Evolutionary conservation across 495 filamentous ascomycete species (phyloP).

Genomic region (Delitschia confertaspora): DNA sequence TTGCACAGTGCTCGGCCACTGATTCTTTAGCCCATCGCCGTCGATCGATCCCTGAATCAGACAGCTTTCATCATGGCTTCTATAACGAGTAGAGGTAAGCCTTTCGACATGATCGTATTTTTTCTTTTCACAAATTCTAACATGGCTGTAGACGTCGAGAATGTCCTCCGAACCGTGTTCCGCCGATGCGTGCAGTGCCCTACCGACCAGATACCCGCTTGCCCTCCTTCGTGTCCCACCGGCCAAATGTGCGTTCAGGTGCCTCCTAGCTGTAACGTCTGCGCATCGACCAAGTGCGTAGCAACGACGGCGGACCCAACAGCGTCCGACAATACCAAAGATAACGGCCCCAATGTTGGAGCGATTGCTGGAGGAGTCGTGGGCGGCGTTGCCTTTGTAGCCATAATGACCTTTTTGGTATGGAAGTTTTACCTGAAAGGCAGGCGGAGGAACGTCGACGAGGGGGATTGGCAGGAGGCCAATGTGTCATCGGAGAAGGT

Average conservation of each 20-base stretch:
- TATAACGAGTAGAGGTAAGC: constrained; percentile 13
- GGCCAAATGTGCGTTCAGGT: constrained; percentile 49
- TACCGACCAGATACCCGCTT: constrained; percentile 24
- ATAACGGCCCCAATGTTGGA: constrained; percentile 54
- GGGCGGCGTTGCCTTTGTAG: constrained; percentile 62
- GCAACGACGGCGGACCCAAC: constrained; percentile 28
- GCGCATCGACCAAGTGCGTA: constrained; percentile 55
- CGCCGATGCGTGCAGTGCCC: constrained; percentile 35
- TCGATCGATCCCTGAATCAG: neutral
- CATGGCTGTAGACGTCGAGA: constrained; percentile 23
- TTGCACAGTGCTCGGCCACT: neutral
- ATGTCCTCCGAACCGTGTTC: constrained; percentile 32
- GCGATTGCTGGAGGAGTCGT: constrained; percentile 81
- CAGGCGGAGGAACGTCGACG: constrained; percentile 52
- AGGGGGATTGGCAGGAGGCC: constrained; percentile 48
- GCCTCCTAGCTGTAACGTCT: constrained; percentile 46
- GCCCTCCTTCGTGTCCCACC: constrained; percentile 24
- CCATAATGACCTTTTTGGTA: constrained; percentile 62
- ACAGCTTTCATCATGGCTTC: constrained; percentile 16
- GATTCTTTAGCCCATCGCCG: neutral
- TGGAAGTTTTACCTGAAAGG: constrained; percentile 84
- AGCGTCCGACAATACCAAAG: constrained; percentile 11
- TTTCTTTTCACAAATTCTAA: constrained; percentile 11
- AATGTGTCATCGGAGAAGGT: constrained; percentile 42
- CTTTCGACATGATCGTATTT: neutral